Conservation (phyloP, 2,329 filamentous ascomycete species). For the Pleoardoris graminearum region DNA sequence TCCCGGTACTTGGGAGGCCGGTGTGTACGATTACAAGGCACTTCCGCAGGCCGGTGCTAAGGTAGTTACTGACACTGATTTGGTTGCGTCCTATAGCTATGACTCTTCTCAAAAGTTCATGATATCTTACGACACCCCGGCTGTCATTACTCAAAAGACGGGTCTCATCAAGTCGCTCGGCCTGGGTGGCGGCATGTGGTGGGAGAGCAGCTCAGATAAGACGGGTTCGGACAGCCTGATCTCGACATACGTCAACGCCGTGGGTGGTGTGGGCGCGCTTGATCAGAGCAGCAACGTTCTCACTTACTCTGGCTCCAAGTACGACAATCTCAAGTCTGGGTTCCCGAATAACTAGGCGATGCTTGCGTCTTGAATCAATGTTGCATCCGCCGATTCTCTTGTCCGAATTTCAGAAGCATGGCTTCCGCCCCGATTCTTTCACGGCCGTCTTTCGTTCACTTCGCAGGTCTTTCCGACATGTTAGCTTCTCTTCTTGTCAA, state of each 20-base stretch:
- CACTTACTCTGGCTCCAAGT: conserved; percentile 67
- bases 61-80: conserved; percentile 24
- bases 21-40: conserved; percentile 44
- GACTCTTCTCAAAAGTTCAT: conserved; percentile 28
- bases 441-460: neutral
- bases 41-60: conserved; percentile 33
- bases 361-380: neutral
- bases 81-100: conserved; percentile 39
- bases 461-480: neutral
- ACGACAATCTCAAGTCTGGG: conserved; percentile 64
- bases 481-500: conserved; percentile 2
- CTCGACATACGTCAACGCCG: conserved; percentile 52
- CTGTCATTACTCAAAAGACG: conserved; percentile 34
- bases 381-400: no score
- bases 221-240: conserved; percentile 37
- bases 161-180: conserved; percentile 29
- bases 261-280: conserved; percentile 60
- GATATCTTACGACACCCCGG: conserved; percentile 42
- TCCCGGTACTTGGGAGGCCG: conserved; percentile 40
- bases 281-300: conserved; percentile 63
- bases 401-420: no score
- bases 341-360: conserved; percentile 24
- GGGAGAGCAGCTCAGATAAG: conserved; percentile 43
- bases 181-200: conserved; percentile 46
- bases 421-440: no score